Evolutionary conservation across 208 protist species (phyloP).

Genomic region (Wallacemonas rigidus): DNA sequence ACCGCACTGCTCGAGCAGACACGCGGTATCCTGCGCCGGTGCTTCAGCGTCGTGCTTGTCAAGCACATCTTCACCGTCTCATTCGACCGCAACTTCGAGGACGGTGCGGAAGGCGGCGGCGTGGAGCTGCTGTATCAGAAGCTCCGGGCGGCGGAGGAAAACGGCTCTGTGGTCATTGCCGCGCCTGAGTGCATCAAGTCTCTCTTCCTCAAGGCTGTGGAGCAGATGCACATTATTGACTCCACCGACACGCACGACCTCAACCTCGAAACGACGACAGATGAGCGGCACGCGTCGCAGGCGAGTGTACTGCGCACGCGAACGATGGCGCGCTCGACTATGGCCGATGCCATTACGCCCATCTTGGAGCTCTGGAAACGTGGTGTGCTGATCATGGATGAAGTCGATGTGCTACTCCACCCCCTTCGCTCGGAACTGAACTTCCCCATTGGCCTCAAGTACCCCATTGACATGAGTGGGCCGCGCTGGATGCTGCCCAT

Average conservation of each 20-base stretch:
- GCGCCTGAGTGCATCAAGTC: slow-evolving; percentile 94
- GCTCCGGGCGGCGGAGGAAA: slow-evolving; percentile 57
- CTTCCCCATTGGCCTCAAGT: slow-evolving; percentile 94
- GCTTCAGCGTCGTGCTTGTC: slow-evolving; percentile 91
- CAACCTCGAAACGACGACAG: slow-evolving; percentile 30
- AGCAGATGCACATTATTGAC: slow-evolving; percentile 90
- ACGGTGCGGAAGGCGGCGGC: slow-evolving; percentile 36
- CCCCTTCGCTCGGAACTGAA: slow-evolving; percentile 96
- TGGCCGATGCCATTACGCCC: slow-evolving; percentile 73
- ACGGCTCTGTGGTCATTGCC: slow-evolving; percentile 81
- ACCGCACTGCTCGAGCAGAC: slow-evolving; percentile 93
- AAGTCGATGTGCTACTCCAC: slow-evolving; percentile 95
- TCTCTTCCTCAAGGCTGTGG: slow-evolving; percentile 92
- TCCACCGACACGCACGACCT: slow-evolving; percentile 42
- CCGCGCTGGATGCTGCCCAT: slow-evolving; percentile 94
- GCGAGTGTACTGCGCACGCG: slow-evolving; percentile 40
- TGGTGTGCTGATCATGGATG: slow-evolving; percentile 93
- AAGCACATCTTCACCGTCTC: slow-evolving; percentile 90
- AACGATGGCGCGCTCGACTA: slow-evolving; percentile 43
- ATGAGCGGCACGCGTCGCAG: slow-evolving; percentile 46
- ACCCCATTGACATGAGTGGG: slow-evolving; percentile 90
- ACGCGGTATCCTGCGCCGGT: slow-evolving; percentile 83
- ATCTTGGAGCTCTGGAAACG: slow-evolving; percentile 87
- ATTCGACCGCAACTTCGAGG: slow-evolving; percentile 73
- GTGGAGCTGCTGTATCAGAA: slow-evolving; percentile 69